A percentile compares a stretch with the other conserved stretches of the same genome.
Conservation (phyloP, 192 early-diverging fungal genomes). For the Phycomyces nitens region DNA sequence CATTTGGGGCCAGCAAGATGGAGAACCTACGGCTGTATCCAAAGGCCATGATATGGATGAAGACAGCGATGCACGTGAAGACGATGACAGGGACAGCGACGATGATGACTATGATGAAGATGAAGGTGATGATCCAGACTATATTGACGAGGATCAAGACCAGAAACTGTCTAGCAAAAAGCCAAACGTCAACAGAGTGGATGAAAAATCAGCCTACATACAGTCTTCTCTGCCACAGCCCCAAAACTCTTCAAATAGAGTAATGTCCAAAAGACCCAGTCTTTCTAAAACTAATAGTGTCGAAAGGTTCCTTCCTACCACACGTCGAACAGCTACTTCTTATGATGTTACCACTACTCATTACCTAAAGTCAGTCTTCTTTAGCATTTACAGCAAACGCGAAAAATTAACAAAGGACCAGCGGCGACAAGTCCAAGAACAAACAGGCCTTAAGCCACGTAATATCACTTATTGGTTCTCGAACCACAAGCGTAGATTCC, state of each 20-base stretch:
- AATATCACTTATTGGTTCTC: constrained; percentile 40
- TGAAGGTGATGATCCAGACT: not conserved
- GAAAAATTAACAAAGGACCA: constrained; percentile 34
- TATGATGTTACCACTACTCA: constrained; percentile 25
- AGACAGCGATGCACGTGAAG: not conserved
- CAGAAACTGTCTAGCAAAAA: not conserved
- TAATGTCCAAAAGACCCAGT: no score
- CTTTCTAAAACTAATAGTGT: not conserved
- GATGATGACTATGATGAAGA: not conserved
- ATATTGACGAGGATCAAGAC: not conserved
- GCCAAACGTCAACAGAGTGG: no score
- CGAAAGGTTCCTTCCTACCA: not conserved
- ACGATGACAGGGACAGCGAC: not conserved
- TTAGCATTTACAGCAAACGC: constrained; percentile 22
- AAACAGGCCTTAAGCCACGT: constrained; percentile 27
- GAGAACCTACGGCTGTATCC: not conserved
- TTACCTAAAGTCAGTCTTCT: constrained; percentile 29
- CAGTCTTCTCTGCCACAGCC: not conserved
- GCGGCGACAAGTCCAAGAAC: constrained; percentile 13
- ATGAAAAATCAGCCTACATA: no score
- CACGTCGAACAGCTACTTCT: constrained; percentile 28
- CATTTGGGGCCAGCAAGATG: not conserved
- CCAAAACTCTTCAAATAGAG: no score
- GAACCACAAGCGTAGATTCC: constrained; percentile 33
- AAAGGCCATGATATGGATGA: constrained; percentile 4